Evolutionary conservation across 169 alveolate species (phyloP).

Genomic region (Eimeria maxima): DNA sequence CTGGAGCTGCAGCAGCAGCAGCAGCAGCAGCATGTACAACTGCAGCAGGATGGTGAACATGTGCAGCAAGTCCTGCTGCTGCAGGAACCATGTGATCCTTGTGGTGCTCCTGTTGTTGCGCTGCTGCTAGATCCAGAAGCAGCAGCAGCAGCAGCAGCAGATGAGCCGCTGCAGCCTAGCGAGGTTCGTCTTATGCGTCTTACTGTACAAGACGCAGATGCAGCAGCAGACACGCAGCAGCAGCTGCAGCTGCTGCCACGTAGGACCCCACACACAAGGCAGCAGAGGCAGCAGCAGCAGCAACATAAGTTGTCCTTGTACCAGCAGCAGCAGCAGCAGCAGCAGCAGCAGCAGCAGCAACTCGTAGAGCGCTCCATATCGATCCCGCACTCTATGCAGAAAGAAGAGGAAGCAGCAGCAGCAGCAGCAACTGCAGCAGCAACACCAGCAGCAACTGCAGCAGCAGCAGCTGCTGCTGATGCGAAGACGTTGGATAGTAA

Average conservation of each 20-base stretch:
- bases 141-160: slow-evolving; percentile 30
- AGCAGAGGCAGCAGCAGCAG: slow-evolving; percentile 12
- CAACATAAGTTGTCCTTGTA: neutral
- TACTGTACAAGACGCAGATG: slow-evolving; percentile 13
- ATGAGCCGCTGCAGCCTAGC: slow-evolving; percentile 26
- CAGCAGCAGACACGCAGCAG: neutral
- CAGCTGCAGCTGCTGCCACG: neutral
- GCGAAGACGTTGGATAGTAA: too few species aligned
- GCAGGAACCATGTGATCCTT: neutral
- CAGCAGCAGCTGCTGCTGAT: neutral
- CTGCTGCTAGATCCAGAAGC: slow-evolving; percentile 5
- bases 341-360: slow-evolving; percentile 26
- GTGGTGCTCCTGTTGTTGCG: slow-evolving; percentile 54
- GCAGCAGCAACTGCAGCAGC: slow-evolving; percentile 3
- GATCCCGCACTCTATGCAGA: too few species aligned
- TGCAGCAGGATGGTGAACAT: too few species aligned
- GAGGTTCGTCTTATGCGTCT: slow-evolving; percentile 11
- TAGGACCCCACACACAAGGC: neutral
- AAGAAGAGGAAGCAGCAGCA: neutral
- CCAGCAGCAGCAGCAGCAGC: slow-evolving; percentile 4
- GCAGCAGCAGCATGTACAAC: too few species aligned
- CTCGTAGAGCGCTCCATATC: too few species aligned
- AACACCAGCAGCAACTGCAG: neutral
- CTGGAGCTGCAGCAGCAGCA: too few species aligned
- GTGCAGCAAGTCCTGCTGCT: too few species aligned